Evolutionary conservation across 2,329 filamentous ascomycete genomes (phyloP).

Genomic region (Xylaria sp.): DNA sequence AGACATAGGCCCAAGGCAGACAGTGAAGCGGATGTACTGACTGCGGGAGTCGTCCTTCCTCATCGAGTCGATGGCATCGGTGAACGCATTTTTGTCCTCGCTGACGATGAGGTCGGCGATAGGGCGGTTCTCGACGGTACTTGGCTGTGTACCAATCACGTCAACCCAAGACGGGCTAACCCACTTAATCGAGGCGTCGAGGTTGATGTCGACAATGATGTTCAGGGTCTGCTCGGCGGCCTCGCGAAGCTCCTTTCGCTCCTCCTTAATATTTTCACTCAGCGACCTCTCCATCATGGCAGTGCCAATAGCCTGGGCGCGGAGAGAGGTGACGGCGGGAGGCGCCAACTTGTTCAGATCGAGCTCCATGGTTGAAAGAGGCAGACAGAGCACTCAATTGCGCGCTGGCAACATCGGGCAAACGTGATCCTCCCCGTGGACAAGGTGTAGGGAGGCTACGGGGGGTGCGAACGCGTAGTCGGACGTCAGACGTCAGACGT

Average conservation of each 20-base stretch:
- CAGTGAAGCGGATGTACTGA: constrained; percentile 84
- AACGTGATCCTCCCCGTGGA: constrained; percentile 31
- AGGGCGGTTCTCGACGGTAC: constrained; percentile 76
- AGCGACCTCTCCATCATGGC: constrained; percentile 75
- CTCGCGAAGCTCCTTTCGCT: constrained; percentile 92
- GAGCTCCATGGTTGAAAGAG: constrained; percentile 57
- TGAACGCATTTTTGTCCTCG: constrained; percentile 82
- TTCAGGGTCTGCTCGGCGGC: constrained; percentile 97
- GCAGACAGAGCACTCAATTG: constrained; percentile 46
- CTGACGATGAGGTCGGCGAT: constrained; percentile 83
- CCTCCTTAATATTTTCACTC: constrained; percentile 90
- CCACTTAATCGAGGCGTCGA: constrained; percentile 92
- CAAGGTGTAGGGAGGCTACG: constrained; percentile 29
- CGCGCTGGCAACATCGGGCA: constrained; percentile 51
- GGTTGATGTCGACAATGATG: constrained; percentile 91
- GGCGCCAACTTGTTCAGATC: constrained; percentile 59
- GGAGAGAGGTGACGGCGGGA: constrained; percentile 63
- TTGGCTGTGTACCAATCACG: constrained; percentile 82
- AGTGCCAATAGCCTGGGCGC: constrained; percentile 57
- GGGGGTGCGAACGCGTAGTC: constrained; percentile 46
- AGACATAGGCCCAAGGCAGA: constrained; percentile 75
- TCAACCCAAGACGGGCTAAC: constrained; percentile 96
- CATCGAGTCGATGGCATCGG: constrained; percentile 87
- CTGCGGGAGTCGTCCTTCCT: constrained; percentile 92
- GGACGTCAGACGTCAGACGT: constrained; percentile 28